Evolutionary conservation across 1,139 yeast genomes (phyloP).

Genomic region (Zygoascus sp.): DNA sequence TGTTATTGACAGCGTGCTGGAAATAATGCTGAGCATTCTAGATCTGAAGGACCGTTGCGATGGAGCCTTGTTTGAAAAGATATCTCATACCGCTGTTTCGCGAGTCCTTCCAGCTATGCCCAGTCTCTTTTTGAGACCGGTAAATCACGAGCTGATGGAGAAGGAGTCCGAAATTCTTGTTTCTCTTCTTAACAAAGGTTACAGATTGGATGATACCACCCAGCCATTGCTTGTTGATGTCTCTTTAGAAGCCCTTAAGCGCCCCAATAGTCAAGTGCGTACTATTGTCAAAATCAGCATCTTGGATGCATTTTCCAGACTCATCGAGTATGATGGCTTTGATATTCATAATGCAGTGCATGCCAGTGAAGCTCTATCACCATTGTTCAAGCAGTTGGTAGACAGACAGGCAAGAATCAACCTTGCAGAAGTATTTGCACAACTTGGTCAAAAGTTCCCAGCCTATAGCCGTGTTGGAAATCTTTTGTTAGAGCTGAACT

Average conservation of each 20-base stretch:
- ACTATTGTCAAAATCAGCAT: conserved; percentile 54
- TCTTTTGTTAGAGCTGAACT: conserved; percentile 60
- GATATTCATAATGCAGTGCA: conserved; percentile 49
- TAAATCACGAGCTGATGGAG: conserved; percentile 38
- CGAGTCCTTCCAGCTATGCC: conserved; percentile 29
- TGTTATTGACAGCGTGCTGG: conserved; percentile 55
- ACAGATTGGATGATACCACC: conserved; percentile 54
- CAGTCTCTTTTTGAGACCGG: conserved; percentile 24
- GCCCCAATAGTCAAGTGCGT: conserved; percentile 54
- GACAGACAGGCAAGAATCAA: conserved; percentile 60
- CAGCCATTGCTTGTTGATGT: conserved; percentile 54
- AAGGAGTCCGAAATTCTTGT: conserved; percentile 51
- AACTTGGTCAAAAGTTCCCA: conserved; percentile 52
- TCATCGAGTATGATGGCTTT: conserved; percentile 53
- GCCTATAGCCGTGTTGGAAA: conserved; percentile 45
- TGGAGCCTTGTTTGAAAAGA: conserved; percentile 27
- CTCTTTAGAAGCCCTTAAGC: conserved; percentile 58
- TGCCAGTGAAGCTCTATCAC: conserved; percentile 54
- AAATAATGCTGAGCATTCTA: conserved; percentile 49
- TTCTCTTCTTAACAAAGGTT: conserved; percentile 56
- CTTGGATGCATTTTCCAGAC: conserved; percentile 51
- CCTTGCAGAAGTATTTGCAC: conserved; percentile 54
- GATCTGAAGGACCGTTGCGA: conserved; percentile 43
- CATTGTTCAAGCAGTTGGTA: conserved; percentile 52
- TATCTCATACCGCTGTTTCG: conserved; percentile 27